Conservation (phyloP, 108 stramenopile genomes). For the Cyclostephanos tholiformis region DNA sequence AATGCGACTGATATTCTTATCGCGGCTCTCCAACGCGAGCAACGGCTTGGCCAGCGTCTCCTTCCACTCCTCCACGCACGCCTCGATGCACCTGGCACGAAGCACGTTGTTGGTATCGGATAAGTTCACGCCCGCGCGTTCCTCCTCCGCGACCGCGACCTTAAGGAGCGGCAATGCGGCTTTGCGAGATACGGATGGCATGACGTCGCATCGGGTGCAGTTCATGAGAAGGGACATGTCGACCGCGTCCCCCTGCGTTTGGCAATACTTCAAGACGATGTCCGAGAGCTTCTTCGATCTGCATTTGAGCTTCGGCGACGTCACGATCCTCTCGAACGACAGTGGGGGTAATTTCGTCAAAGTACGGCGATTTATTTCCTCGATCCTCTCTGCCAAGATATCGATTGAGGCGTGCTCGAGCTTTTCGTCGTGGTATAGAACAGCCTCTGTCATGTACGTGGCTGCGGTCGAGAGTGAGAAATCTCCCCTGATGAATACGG, state of each 20-base stretch:
- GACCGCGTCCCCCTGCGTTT: slow-evolving; percentile 43
- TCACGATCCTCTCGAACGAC: slow-evolving; percentile 48
- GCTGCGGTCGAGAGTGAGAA: slow-evolving; percentile 41
- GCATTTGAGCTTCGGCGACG: slow-evolving; percentile 45
- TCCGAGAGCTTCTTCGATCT: slow-evolving; percentile 47
- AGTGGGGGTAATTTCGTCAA: slow-evolving; percentile 42
- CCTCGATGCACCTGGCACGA: slow-evolving; percentile 47
- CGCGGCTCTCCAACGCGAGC: slow-evolving; percentile 44
- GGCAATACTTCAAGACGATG: slow-evolving; percentile 52
- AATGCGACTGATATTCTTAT: slow-evolving; percentile 48
- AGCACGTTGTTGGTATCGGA: slow-evolving; percentile 43
- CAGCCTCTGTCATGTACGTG: slow-evolving; percentile 46
- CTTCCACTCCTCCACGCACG: slow-evolving; percentile 57
- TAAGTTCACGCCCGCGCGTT: slow-evolving; percentile 31
- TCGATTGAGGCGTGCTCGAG: slow-evolving; percentile 43
- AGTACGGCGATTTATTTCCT: slow-evolving; percentile 40
- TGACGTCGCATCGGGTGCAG: slow-evolving; percentile 39
- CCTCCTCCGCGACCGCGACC: slow-evolving; percentile 42
- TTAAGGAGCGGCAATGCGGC: slow-evolving; percentile 49
- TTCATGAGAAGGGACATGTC: slow-evolving; percentile 48
- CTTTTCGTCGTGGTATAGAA: slow-evolving; percentile 50
- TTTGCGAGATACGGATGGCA: slow-evolving; percentile 53
- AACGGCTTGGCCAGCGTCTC: slow-evolving; percentile 53
- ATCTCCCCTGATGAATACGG: slow-evolving; percentile 46
- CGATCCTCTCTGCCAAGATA: slow-evolving; percentile 46